Conservation (phyloP, 2,329 filamentous ascomycete genomes). For the Didymellaceae sp. region DNA sequence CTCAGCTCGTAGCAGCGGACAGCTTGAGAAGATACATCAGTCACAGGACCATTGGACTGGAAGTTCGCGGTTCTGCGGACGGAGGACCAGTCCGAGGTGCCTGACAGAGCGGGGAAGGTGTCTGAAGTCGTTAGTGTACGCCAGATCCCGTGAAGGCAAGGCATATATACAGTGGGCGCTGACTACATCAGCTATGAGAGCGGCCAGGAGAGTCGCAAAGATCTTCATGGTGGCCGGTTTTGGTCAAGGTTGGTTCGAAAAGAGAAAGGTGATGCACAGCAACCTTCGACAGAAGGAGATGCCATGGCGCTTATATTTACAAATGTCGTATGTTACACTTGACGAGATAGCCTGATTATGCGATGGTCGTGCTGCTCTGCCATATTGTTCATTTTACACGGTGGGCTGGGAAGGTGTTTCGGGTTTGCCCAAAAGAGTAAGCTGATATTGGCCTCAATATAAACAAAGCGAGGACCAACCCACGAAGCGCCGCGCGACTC, state of each 20-base stretch:
- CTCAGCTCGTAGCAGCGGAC: slow-evolving; percentile 46
- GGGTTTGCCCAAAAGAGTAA: slow-evolving; percentile 23
- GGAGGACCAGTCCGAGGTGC: slow-evolving; percentile 39
- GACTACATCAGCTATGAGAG: slow-evolving; percentile 26
- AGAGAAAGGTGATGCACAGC: neutral
- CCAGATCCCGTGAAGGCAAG: neutral
- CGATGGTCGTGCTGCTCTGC: neutral
- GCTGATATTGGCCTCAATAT: slow-evolving; percentile 32
- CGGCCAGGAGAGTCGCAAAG: slow-evolving; percentile 26
- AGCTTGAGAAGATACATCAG: too few relatives aligned
- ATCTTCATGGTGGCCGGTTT: slow-evolving; percentile 34
- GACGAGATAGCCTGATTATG: slow-evolving; percentile 12
- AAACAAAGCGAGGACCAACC: slow-evolving; percentile 19
- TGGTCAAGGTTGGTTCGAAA: neutral
- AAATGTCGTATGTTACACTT: slow-evolving; percentile 12
- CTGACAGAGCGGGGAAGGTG: slow-evolving; percentile 19
- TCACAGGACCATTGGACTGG: too few relatives aligned
- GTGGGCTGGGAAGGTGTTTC: slow-evolving; percentile 26
- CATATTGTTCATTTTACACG: slow-evolving; percentile 33
- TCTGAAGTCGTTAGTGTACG: slow-evolving; percentile 31
- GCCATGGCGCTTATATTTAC: slow-evolving; percentile 11
- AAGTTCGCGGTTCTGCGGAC: slow-evolving; percentile 44
- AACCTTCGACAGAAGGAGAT: neutral
- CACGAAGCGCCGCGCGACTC: slow-evolving; percentile 26
- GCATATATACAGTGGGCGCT: slow-evolving; percentile 27